phyloP scores from a whole-genome alignment of 169 alveolate genomes.

The Cryptosporidium canis region DNA sequence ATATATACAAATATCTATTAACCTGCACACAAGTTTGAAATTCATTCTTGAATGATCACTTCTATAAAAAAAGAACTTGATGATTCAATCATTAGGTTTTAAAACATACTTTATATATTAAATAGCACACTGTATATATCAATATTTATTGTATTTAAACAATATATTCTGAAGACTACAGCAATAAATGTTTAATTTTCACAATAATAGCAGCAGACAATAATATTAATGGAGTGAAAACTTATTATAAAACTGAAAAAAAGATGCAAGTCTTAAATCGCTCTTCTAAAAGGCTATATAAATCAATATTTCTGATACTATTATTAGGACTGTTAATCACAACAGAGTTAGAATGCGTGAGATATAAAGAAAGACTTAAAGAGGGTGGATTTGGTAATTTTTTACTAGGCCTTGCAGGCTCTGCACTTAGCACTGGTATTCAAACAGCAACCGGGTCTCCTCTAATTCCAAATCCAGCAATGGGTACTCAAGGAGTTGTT shows the following conservation, averaged over 20 bases:
- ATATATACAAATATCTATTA: no score
- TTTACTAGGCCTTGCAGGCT: constrained; percentile 56
- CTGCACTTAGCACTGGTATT: constrained; percentile 39
- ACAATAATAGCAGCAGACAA: background rate
- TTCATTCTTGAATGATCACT: no score
- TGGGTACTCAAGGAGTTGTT: background rate
- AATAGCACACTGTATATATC: no score
- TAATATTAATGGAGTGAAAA: background rate
- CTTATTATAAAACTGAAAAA: background rate
- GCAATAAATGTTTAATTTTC: no score
- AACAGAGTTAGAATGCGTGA: constrained; percentile 6
- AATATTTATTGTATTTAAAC: no score
- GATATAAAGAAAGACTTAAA: constrained; percentile 50
- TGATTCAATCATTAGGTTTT: no score
- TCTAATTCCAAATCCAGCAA: constrained; percentile 42
- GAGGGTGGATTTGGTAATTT: constrained; percentile 56
- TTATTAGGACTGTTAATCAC: background rate
- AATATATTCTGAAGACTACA: no score
- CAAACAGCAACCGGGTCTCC: constrained; percentile 67
- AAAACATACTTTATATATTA: no score
- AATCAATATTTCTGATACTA: background rate
- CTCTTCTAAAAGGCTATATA: background rate
- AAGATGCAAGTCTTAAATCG: constrained; percentile 6
- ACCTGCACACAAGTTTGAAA: no score
- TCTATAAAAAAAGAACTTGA: no score